Conservation (phyloP, 352 stramenopile genomes). For the Paralagenidium karlingii region DNA sequence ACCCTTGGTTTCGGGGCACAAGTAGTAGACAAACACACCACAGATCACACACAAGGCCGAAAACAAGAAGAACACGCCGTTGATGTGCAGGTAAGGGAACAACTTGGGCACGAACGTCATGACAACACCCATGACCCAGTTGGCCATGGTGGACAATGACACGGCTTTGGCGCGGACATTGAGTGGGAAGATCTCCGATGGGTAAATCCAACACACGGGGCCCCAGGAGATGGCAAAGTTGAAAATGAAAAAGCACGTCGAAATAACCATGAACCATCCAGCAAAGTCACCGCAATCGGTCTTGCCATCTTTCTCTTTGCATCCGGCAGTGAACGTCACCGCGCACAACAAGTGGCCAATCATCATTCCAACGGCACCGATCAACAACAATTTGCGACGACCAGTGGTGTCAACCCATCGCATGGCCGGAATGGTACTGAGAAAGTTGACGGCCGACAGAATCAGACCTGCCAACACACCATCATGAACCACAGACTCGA, state of each 20-base stretch:
- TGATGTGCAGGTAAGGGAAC: slow-evolving; percentile 19
- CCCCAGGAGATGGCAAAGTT: slow-evolving; percentile 25
- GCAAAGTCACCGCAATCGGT: slow-evolving; percentile 13
- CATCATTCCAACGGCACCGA: slow-evolving; percentile 14
- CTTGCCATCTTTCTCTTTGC: slow-evolving; percentile 12
- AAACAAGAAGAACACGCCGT: slow-evolving; percentile 42
- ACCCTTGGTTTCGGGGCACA: slow-evolving; percentile 21
- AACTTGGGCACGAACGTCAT: slow-evolving; percentile 16
- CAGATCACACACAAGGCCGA: slow-evolving; percentile 20
- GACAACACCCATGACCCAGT: slow-evolving; percentile 17
- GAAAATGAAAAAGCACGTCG: slow-evolving; percentile 18
- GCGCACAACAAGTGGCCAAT: slow-evolving; percentile 14
- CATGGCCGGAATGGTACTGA: slow-evolving; percentile 17
- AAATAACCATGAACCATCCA: slow-evolving; percentile 17
- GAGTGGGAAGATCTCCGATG: slow-evolving; percentile 24
- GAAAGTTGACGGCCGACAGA: slow-evolving; percentile 15
- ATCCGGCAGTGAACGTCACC: slow-evolving; percentile 12
- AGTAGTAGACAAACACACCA: slow-evolving; percentile 31
- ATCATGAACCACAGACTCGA: slow-evolving; percentile 19
- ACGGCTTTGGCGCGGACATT: slow-evolving; percentile 26
- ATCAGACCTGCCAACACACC: slow-evolving; percentile 13
- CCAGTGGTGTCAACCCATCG: slow-evolving; percentile 18
- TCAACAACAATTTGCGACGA: slow-evolving; percentile 12
- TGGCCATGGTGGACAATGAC: slow-evolving; percentile 25
- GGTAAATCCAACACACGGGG: slow-evolving; percentile 25